A percentile compares a stretch with the other conserved stretches of the same genome.
phyloP scores from a whole-genome alignment of 306 rosid genomes.

The Senna siamea region DNA sequence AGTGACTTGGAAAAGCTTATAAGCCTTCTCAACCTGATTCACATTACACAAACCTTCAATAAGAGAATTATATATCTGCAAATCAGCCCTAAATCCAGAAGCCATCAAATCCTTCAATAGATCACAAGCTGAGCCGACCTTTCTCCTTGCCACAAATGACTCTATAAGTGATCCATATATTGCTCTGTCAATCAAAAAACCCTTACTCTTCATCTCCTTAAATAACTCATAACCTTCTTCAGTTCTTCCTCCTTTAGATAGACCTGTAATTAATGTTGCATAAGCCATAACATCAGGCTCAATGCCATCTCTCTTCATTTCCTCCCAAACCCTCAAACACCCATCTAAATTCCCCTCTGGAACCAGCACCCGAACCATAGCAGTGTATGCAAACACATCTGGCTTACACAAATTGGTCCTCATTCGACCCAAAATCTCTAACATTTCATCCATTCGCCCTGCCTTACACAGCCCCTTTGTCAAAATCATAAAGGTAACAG shows the following conservation, averaged over 20 bases:
- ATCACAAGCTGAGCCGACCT: slow-evolving; percentile 71
- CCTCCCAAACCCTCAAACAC: slow-evolving; percentile 79
- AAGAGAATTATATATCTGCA: slow-evolving; percentile 72
- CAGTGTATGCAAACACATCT: slow-evolving; percentile 84
- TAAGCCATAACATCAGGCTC: slow-evolving; percentile 78
- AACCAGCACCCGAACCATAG: slow-evolving; percentile 64
- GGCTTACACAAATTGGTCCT: slow-evolving; percentile 72
- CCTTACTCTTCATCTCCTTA: slow-evolving; percentile 79
- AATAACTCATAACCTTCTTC: slow-evolving; percentile 70
- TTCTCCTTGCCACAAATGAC: slow-evolving; percentile 62
- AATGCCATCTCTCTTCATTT: slow-evolving; percentile 69
- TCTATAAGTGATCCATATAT: slow-evolving; percentile 70
- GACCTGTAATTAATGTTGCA: slow-evolving; percentile 61
- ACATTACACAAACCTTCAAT: slow-evolving; percentile 73
- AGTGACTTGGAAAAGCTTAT: slow-evolving; percentile 63
- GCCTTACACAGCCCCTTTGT: slow-evolving; percentile 74
- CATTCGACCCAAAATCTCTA: slow-evolving; percentile 65
- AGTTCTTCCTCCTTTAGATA: slow-evolving; percentile 63
- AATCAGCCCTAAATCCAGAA: slow-evolving; percentile 77
- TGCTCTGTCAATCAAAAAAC: slow-evolving; percentile 71
- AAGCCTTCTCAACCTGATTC: slow-evolving; percentile 68
- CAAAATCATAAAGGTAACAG: slow-evolving; percentile 78
- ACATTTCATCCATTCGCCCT: slow-evolving; percentile 68
- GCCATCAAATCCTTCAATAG: slow-evolving; percentile 73
- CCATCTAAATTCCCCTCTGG: slow-evolving; percentile 63